Conservation (phyloP, 2,329 filamentous ascomycete species). For the Microcera coccophila region DNA sequence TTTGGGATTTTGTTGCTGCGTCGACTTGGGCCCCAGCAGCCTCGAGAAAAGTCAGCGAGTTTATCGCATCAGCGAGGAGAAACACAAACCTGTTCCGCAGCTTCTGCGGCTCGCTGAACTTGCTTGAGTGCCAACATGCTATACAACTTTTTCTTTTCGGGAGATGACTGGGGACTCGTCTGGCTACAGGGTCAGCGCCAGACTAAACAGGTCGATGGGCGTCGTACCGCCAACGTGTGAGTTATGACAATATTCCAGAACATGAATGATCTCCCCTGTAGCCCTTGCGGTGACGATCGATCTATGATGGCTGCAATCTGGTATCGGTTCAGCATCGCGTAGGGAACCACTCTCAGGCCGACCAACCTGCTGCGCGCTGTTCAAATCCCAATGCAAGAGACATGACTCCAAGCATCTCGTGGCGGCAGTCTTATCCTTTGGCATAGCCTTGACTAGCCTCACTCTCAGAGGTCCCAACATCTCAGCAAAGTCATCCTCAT, state of each 20-base stretch:
- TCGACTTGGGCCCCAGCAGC: conserved; percentile 17
- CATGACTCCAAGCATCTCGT: conserved; percentile 50
- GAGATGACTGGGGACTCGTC: conserved; percentile 45
- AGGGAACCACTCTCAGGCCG: neutral
- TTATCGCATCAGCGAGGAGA: neutral
- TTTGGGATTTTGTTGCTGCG: conserved; percentile 18
- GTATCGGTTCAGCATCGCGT: conserved; percentile 6
- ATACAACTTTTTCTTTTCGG: conserved; percentile 50
- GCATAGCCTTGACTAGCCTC: conserved; percentile 50
- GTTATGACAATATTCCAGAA: conserved; percentile 55
- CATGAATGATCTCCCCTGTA: conserved; percentile 45
- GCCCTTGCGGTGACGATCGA: conserved; percentile 46
- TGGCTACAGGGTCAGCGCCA: conserved; percentile 23
- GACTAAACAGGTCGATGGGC: conserved; percentile 13
- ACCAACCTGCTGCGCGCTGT: conserved; percentile 51
- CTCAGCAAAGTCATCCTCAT: conserved; percentile 40
- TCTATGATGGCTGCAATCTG: conserved; percentile 55
- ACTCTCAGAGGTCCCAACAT: conserved; percentile 49
- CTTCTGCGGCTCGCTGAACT: conserved; percentile 47
- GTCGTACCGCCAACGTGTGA: conserved; percentile 47
- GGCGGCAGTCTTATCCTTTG: conserved; percentile 41
- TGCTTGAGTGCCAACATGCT: conserved; percentile 49
- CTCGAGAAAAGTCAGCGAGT: conserved; percentile 10
- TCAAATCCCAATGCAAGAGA: conserved; percentile 52
- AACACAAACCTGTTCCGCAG: conserved; percentile 39